Evolutionary conservation across 345 rosid species (phyloP).

Genomic region (Pistacia atlantica): DNA sequence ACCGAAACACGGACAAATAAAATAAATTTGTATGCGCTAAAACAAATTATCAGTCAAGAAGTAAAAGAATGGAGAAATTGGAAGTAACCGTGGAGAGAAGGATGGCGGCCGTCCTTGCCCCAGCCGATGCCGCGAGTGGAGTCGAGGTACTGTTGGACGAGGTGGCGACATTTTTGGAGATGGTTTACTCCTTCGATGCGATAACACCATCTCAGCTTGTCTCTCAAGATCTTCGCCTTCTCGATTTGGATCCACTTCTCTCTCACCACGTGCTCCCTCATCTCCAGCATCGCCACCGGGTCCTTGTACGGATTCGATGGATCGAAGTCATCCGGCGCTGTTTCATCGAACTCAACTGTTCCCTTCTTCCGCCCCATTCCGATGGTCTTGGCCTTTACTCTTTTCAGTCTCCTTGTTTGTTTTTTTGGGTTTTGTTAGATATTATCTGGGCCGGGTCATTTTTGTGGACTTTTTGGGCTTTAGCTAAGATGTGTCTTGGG

Average conservation of each 20-base stretch:
- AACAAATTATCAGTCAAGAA: not conserved
- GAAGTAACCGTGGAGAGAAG: constrained; percentile 72
- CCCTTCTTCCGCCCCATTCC: constrained; percentile 95
- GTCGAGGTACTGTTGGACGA: constrained; percentile 88
- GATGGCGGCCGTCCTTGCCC: constrained; percentile 98
- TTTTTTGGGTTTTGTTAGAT: not conserved
- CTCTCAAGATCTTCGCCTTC: constrained; percentile 96
- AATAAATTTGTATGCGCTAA: not conserved
- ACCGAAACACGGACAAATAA: constrained; percentile 7
- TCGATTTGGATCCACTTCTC: constrained; percentile 99
- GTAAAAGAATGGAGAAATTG: not conserved
- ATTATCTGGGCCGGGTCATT: not conserved
- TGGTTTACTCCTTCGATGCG: constrained; percentile 98
- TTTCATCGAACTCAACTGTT: constrained; percentile 84
- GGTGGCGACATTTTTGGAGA: constrained; percentile 96
- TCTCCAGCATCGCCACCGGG: constrained; percentile 97
- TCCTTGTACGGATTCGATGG: constrained; percentile 85
- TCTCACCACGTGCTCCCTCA: constrained; percentile 92
- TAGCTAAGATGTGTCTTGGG: not conserved
- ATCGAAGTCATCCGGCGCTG: constrained; percentile 97
- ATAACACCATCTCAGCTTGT: constrained; percentile 92
- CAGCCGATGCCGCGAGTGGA: constrained; percentile 98
- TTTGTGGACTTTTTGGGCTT: not conserved
- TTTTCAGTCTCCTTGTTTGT: not conserved
- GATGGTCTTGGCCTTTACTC: not conserved